Evolutionary conservation across 306 rosid species (phyloP), one percentile per base, ranked within the genome.

Genomic region (Gastrolobium bilobum): DNA sequence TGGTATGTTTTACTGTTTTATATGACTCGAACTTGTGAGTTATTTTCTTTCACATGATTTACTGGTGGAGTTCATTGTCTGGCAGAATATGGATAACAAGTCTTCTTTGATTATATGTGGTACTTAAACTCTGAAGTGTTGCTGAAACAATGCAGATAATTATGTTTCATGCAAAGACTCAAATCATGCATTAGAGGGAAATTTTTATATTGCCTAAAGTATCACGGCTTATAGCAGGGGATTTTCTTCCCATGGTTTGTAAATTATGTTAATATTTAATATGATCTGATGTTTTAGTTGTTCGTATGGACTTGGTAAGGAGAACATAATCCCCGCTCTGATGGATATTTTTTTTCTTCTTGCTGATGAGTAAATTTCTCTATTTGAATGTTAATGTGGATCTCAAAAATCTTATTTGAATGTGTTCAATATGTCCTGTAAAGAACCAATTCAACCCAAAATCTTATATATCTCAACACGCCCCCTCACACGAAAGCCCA

Each of bases 1-100:
- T 95, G 96, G 99, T 95, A 85, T 73, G 90, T 51, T 57, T 53
- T 53, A 13, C 44, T 33, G 42, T 75, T 47, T 33, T 51, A 64
- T 48, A 44, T 10, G 9, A 64, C 10, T 79, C 40, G 13, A 30
- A 52, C 68, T 61, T 61, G 43, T 63, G 50, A 69, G 13, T 44
- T 30, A 14, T 72, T 71, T 50, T 56, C 46, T 68, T 68, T 68
- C 46, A 43, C 46, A 46, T 62, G 72, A 77, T 62, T 68, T 78
- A 38, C 31, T 9, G 6, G 43, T 10, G 42, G 78, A 15, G 52
- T 77, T 67, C 81, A 33, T 77, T 31, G 78, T 81, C 11, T 47
- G 79, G 30, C 15, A 59, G 29, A 66, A 37, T 43, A 64, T 46
- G 39, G 59, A 63, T 50, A 14, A 33, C 9, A 70, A 57, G 60